Evolutionary conservation across 2,329 filamentous ascomycete species (phyloP).

Genomic region (Leptographium wingfieldii): DNA sequence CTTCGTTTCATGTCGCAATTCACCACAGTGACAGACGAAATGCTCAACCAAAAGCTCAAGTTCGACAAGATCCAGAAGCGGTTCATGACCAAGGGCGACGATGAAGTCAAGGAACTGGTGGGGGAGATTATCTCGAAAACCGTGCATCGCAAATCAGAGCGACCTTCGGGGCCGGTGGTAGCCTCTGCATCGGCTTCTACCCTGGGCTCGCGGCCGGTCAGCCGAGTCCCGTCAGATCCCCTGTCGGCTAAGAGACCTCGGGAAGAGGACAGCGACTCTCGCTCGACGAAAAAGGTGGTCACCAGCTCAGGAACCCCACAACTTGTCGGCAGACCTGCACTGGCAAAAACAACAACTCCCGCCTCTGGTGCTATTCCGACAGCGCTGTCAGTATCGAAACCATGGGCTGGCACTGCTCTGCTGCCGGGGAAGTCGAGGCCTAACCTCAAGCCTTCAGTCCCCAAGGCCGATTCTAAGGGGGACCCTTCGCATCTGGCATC

Average conservation of each 20-base stretch:
- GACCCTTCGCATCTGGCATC: slow-evolving; percentile 8
- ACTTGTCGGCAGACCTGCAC: slow-evolving; percentile 7
- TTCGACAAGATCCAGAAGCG: slow-evolving; percentile 52
- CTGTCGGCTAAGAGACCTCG: slow-evolving; percentile 22
- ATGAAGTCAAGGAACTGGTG: slow-evolving; percentile 49
- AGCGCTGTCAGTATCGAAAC: slow-evolving; percentile 10
- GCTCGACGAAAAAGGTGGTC: slow-evolving; percentile 26
- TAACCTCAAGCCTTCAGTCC: slow-evolving; percentile 23
- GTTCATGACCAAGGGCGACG: slow-evolving; percentile 52
- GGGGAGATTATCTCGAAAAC: slow-evolving; percentile 32
- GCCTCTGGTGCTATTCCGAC: slow-evolving; percentile 12
- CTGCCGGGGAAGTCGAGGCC: slow-evolving; percentile 37
- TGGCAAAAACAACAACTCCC: slow-evolving; percentile 18
- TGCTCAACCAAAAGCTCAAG: slow-evolving; percentile 48
- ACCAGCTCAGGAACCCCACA: slow-evolving; percentile 17
- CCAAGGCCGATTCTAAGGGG: slow-evolving; percentile 7
- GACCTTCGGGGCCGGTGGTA: neutral
- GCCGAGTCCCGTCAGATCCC: slow-evolving; percentile 13
- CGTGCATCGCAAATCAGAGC: slow-evolving; percentile 22
- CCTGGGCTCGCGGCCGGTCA: slow-evolving; percentile 3
- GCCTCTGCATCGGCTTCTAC: neutral
- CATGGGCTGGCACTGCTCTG: slow-evolving; percentile 17
- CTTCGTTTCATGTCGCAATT: slow-evolving; percentile 49
- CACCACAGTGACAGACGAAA: slow-evolving; percentile 47
- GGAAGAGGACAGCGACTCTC: slow-evolving; percentile 25